Percentiles rank a stretch among this genome's conserved stretches.
Evolutionary conservation across 1,139 yeast genomes (phyloP).

Genomic region (Diutina siamensis): DNA sequence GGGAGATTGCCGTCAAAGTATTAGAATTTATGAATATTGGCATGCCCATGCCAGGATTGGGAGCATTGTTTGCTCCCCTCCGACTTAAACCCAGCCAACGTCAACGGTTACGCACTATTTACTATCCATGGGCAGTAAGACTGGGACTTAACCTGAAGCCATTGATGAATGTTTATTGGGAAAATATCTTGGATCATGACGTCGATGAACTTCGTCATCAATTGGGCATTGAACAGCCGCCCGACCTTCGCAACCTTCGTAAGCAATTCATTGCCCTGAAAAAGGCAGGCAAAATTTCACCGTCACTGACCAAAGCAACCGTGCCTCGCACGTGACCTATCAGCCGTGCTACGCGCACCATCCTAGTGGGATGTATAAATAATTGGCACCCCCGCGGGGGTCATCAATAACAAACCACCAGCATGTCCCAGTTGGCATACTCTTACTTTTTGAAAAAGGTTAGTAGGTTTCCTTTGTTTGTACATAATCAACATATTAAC

Average conservation of each 20-base stretch:
- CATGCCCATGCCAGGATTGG: constrained; percentile 91
- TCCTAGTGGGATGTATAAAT: background rate
- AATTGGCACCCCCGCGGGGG: background rate
- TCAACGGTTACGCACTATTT: constrained; percentile 47
- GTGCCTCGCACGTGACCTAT: background rate
- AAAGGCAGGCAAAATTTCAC: too few relatives aligned
- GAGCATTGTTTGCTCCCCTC: constrained; percentile 80
- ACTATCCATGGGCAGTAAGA: constrained; percentile 81
- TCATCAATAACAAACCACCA: background rate
- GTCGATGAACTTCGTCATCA: constrained; percentile 62
- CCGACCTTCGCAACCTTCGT: constrained; percentile 65
- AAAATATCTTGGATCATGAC: constrained; percentile 62
- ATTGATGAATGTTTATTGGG: constrained; percentile 89
- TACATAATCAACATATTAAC: constrained; percentile 7
- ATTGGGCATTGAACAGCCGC: constrained; percentile 60
- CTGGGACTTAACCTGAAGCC: constrained; percentile 70
- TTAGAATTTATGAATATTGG: constrained; percentile 90
- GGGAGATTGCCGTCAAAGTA: constrained; percentile 87
- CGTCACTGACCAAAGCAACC: too few relatives aligned
- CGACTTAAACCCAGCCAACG: constrained; percentile 39
- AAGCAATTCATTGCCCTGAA: constrained; percentile 24
- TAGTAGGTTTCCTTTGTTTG: constrained; percentile 23
- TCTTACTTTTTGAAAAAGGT: constrained; percentile 29
- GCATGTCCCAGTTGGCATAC: constrained; percentile 18
- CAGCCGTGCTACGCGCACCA: too few relatives aligned